Percentiles rank a stretch among this genome's conserved stretches.
phyloP scores from a whole-genome alignment of 495 filamentous ascomycete genomes.

The Thozetella sp. region DNA sequence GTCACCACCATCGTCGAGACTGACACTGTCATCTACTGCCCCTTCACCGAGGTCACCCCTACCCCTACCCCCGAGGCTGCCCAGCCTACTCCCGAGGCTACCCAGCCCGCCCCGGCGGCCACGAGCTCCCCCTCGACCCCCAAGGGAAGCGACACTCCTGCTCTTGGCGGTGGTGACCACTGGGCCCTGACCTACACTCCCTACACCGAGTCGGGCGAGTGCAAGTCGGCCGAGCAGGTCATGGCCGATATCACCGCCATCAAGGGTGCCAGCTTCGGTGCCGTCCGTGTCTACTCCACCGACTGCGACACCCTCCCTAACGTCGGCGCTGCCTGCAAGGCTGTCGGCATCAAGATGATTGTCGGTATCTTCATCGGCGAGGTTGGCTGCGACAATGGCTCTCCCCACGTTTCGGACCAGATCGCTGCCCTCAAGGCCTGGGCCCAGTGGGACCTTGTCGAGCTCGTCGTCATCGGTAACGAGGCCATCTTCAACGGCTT shows the following conservation, averaged over 20 bases:
- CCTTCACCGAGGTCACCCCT: slow-evolving; percentile 51
- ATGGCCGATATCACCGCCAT: slow-evolving; percentile 68
- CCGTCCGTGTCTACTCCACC: slow-evolving; percentile 87
- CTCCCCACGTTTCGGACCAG: slow-evolving; percentile 61
- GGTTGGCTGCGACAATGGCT: slow-evolving; percentile 54
- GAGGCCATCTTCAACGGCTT: slow-evolving; percentile 78
- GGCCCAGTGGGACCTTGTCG: slow-evolving; percentile 74
- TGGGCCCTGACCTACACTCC: slow-evolving; percentile 96
- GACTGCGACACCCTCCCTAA: slow-evolving; percentile 82
- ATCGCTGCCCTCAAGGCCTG: slow-evolving; percentile 71
- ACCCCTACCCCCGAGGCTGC: slow-evolving; percentile 18
- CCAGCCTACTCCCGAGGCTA: slow-evolving; percentile 17
- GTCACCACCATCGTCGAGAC: slow-evolving; percentile 71
- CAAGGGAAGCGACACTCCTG: slow-evolving; percentile 11
- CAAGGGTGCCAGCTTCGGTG: slow-evolving; percentile 71
- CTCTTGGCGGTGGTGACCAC: slow-evolving; percentile 51
- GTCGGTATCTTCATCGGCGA: slow-evolving; percentile 81
- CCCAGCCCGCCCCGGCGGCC: slow-evolving; percentile 18
- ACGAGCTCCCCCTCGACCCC: slow-evolving; percentile 17
- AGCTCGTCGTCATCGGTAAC: slow-evolving; percentile 86
- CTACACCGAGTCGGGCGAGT: slow-evolving; percentile 50
- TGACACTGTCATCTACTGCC: slow-evolving; percentile 72
- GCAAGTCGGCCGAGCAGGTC: slow-evolving; percentile 69
- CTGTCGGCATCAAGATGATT: slow-evolving; percentile 74
- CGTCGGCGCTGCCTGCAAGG: slow-evolving; percentile 65